Conservation (phyloP, 306 rosid genomes). For the Cucumis hystrix region DNA sequence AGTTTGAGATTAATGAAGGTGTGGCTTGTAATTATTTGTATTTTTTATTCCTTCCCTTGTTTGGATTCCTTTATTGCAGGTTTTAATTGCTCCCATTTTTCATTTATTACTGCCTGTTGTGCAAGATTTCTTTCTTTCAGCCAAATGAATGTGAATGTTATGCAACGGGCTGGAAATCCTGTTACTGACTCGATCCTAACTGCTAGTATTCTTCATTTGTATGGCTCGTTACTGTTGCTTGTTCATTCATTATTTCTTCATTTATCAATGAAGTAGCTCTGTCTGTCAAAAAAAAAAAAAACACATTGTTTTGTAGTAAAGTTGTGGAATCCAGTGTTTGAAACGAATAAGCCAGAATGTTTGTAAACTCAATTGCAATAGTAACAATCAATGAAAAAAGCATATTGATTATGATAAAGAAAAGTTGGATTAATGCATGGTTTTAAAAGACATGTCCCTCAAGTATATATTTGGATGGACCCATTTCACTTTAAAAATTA, state of each 20-base stretch:
- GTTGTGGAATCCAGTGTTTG: neutral
- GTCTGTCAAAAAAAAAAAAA: too few species aligned
- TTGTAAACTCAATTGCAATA: neutral
- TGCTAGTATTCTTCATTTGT: neutral
- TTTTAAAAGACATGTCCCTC: neutral
- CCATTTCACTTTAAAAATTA: neutral
- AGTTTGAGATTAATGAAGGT: slow-evolving; percentile 63
- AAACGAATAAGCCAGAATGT: neutral
- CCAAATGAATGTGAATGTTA: neutral
- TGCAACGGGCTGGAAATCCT: neutral
- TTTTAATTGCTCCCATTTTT: neutral
- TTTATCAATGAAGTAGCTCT: too few species aligned
- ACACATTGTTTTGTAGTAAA: neutral
- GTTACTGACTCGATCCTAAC: neutral
- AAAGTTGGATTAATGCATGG: neutral
- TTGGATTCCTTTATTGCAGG: neutral
- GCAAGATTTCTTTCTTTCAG: neutral
- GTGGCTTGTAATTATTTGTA: neutral
- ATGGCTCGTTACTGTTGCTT: neutral
- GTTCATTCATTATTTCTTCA: neutral
- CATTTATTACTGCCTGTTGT: neutral
- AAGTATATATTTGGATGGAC: neutral
- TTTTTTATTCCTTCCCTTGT: neutral
- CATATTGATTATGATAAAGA: neutral
- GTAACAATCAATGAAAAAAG: neutral